These are phyloP conservation scores for Mrakia blollopis DNA, from an alignment of 768 basidiomycete genomes.

Conservation along the genomic window DNA sequence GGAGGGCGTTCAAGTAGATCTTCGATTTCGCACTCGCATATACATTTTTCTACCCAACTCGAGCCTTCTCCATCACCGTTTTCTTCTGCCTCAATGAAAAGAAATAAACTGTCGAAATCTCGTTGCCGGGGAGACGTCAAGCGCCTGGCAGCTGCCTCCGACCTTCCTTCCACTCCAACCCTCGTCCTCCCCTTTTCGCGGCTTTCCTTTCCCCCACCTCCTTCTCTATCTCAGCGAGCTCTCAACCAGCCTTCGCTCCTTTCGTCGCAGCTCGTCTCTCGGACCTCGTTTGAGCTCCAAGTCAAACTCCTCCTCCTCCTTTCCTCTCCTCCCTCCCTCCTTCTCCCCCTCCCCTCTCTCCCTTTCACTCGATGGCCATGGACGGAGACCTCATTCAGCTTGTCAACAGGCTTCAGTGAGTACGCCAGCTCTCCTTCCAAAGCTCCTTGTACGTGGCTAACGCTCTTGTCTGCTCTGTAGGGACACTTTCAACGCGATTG, in stretches of 20 bases:
- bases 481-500: slow-evolving; percentile 46
- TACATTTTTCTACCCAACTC: too few species aligned
- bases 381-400: slow-evolving; percentile 90
- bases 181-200: neutral
- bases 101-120: too few species aligned
- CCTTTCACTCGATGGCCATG: slow-evolving; percentile 53
- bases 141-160: too few species aligned
- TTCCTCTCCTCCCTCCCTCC: neutral
- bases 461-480: slow-evolving; percentile 61
- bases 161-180: too few species aligned
- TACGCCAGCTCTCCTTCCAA: slow-evolving; percentile 30
- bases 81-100: too few species aligned
- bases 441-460: slow-evolving; percentile 61
- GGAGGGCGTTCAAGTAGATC: too few species aligned
- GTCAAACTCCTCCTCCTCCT: neutral
- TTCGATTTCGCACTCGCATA: too few species aligned
- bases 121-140: too few species aligned
- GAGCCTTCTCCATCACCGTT: too few species aligned
- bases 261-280: neutral
- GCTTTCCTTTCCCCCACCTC: neutral
- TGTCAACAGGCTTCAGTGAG: slow-evolving; percentile 87
- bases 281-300: neutral
- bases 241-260: neutral
- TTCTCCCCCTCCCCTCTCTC: neutral
- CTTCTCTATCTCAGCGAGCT: neutral